These are phyloP conservation scores for Colletotrichum chlorophyti DNA, from an alignment of 2,329 filamentous ascomycete species.

Conservation along the genomic window DNA sequence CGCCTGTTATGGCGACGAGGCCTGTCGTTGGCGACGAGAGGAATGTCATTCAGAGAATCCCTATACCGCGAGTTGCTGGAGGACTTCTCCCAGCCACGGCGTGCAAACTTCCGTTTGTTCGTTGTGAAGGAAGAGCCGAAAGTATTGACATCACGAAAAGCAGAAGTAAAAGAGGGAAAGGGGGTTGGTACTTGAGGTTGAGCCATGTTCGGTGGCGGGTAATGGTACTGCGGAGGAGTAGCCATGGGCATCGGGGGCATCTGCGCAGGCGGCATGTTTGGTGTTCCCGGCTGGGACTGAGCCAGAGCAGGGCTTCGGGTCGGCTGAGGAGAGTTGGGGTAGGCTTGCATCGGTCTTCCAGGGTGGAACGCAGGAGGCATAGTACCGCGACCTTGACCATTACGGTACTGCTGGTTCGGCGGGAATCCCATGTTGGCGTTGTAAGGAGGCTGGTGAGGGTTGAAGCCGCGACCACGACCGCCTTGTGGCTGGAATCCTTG, in stretches of 20 bases:
- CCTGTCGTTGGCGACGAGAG: slow-evolving; percentile 41
- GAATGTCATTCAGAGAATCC: slow-evolving; percentile 44
- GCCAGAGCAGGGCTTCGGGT: slow-evolving; percentile 70
- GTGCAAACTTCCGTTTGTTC: slow-evolving; percentile 52
- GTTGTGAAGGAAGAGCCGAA: slow-evolving; percentile 41
- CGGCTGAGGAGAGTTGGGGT: slow-evolving; percentile 71
- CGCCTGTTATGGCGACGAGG: slow-evolving; percentile 54
- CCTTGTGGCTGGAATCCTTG: slow-evolving; percentile 58
- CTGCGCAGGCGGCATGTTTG: slow-evolving; percentile 69
- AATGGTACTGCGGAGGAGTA: slow-evolving; percentile 68
- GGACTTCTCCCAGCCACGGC: slow-evolving; percentile 55
- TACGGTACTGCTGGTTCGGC: slow-evolving; percentile 46
- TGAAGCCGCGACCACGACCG: slow-evolving; percentile 59
- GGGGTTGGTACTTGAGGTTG: slow-evolving; percentile 66
- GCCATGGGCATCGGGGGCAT: slow-evolving; percentile 69
- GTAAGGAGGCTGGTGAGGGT: slow-evolving; percentile 50
- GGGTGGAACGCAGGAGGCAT: slow-evolving; percentile 56
- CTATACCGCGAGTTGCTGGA: slow-evolving; percentile 43
- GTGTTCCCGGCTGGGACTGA: slow-evolving; percentile 71
- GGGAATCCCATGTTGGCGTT: slow-evolving; percentile 52
- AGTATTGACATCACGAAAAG: no score
- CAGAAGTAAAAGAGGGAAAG: slow-evolving; percentile 47
- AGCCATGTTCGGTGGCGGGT: slow-evolving; percentile 60
- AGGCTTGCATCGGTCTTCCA: slow-evolving; percentile 46
- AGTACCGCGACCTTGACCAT: slow-evolving; percentile 55